Evolutionary conservation across 768 basidiomycete species (phyloP).

Genomic region (Mycena rosella): DNA sequence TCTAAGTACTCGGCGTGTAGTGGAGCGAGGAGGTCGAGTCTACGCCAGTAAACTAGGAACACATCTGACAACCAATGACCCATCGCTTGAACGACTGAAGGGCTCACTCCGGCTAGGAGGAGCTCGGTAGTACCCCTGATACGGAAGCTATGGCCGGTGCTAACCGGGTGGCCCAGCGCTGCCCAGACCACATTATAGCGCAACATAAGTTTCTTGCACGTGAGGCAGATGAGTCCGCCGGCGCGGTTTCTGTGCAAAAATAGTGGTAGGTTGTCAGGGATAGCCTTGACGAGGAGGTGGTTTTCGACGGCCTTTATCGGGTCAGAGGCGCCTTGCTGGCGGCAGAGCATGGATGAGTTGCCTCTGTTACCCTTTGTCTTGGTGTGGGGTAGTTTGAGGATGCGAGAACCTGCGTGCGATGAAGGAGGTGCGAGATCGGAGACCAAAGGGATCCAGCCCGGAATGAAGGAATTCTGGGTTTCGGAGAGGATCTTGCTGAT

Average conservation of each 20-base stretch:
- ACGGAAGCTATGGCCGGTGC: constrained; percentile 40
- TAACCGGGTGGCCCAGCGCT: background rate
- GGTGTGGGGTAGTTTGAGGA: background rate
- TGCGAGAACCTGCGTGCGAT: background rate
- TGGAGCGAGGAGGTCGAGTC: constrained; percentile 6
- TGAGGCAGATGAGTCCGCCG: constrained; percentile 25
- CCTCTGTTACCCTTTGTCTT: constrained; percentile 1
- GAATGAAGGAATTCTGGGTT: background rate
- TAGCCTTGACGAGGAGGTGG: constrained; percentile 11
- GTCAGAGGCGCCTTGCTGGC: background rate
- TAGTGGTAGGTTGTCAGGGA: constrained; percentile 7
- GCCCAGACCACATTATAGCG: constrained; percentile 39
- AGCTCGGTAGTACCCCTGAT: constrained; percentile 46
- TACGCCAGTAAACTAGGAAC: constrained; percentile 21
- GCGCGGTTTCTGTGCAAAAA: background rate
- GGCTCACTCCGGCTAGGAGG: constrained; percentile 25
- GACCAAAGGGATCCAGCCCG: background rate
- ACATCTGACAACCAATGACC: constrained; percentile 23
- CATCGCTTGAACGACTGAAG: constrained; percentile 16
- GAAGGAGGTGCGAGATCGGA: background rate
- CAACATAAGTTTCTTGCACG: constrained; percentile 21
- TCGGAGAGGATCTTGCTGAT: constrained; percentile 33
- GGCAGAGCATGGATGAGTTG: background rate
- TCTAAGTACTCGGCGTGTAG: background rate
- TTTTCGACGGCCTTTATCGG: background rate